These are phyloP conservation scores for Solanum chilense DNA, from an alignment of 257 asterid genomes.

Conservation along the genomic window DNA sequence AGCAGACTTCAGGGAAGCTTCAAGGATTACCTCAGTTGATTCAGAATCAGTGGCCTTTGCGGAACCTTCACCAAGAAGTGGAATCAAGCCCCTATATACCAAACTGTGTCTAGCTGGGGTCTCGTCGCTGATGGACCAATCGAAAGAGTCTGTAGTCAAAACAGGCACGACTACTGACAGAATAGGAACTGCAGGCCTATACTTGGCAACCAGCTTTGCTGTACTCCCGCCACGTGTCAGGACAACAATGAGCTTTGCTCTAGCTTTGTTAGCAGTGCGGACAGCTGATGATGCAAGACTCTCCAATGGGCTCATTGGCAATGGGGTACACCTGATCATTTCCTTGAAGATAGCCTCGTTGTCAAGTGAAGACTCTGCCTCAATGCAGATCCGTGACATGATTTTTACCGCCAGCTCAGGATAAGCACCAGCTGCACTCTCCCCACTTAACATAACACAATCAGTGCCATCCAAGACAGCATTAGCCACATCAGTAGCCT, in stretches of 20 bases:
- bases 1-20: conserved; percentile 49
- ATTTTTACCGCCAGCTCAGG: conserved; percentile 70
- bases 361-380: conserved; percentile 78
- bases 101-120: conserved; percentile 79
- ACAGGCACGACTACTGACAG: conserved; percentile 76
- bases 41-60: conserved; percentile 72
- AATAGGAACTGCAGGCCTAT: conserved; percentile 75
- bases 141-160: conserved; percentile 54
- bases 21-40: conserved; percentile 64
- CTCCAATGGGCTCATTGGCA: conserved; percentile 88
- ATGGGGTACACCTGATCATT: conserved; percentile 66
- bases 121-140: conserved; percentile 73
- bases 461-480: conserved; percentile 89
- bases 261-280: conserved; percentile 59
- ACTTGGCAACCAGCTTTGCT: conserved; percentile 82
- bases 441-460: conserved; percentile 89
- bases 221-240: conserved; percentile 83
- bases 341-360: conserved; percentile 57
- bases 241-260: conserved; percentile 66
- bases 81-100: conserved; percentile 68
- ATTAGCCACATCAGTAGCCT: conserved; percentile 87
- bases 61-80: conserved; percentile 74
- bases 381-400: conserved; percentile 73
- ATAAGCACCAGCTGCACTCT: conserved; percentile 86
- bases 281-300: conserved; percentile 79